Base-by-base conservation (phyloP, 345 rosid species). In the Hibiscus syriacus region DNA sequence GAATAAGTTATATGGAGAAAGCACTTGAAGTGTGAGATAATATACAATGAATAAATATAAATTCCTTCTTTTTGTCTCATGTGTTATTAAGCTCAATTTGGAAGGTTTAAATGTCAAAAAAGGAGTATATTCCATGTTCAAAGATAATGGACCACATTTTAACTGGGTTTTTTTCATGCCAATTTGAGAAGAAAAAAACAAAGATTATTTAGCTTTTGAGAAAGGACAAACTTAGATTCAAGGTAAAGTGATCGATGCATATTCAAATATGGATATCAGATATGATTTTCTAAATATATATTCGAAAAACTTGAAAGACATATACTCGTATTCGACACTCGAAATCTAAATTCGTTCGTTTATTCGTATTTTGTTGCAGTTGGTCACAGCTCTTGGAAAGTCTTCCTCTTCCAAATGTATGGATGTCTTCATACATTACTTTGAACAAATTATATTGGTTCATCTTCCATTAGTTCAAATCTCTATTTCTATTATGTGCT, bases 381-480 rank as follows among this genome's bases (percentile, higher is more conserved):
- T 90, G 88, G 83, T 88, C 96, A 73, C 98, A 92, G 80, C 87
- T 85, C 66, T 76, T 92, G 86, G 98, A 90, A 73, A 80, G 78
- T 79, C 93, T 92, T 67, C 89, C 84, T 79, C 93, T 92, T 77
- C 92, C 97, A 73, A 92, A 92, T 73, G 98, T 92, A 84, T 83
- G 95, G 43, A 77, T 46, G 55, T 36, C 23, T 17, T 0, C 8
- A 2, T 1, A 30, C 12, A 10, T 30, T 19, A 17, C 2, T 19
- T 12, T 56, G 3, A 55, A 66, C 23, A 27, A 12, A 13, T 25
- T 43, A 11, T 39, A n/a, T n/a, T n/a, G n/a, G n/a, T n/a, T n/a
- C n/a, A 32, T 11, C 17, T 38, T 60, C 20, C 38, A 56, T 8
- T 19, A 20, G 11, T 36, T 36, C 11, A 8, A 36, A 36, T 36